Percentiles rank a stretch among this genome's conserved stretches.
phyloP scores from a whole-genome alignment of 352 stramenopile genomes.

The Phytopythium ostracodes region DNA sequence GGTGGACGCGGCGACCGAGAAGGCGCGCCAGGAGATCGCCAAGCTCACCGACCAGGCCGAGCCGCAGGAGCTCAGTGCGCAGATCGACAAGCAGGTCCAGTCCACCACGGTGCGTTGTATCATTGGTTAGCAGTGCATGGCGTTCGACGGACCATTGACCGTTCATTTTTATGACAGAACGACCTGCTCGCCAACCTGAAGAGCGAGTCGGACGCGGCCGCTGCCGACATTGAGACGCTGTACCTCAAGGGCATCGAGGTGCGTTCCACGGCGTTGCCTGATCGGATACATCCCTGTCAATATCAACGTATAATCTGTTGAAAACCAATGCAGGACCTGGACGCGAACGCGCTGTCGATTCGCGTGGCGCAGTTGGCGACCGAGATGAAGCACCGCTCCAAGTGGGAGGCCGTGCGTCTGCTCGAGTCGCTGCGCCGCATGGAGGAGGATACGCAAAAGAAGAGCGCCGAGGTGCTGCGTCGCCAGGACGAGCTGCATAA shows the following conservation, averaged over 20 bases:
- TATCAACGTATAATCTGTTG: not conserved
- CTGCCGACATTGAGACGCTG: conserved; percentile 67
- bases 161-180: conserved; percentile 26
- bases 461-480: conserved; percentile 56
- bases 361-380: conserved; percentile 74
- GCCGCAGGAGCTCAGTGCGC: conserved; percentile 31
- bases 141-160: not conserved
- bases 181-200: conserved; percentile 59
- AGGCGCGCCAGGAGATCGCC: conserved; percentile 56
- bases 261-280: conserved; percentile 8
- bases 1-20: conserved; percentile 52
- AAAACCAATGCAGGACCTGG: conserved; percentile 53
- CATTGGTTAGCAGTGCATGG: not conserved
- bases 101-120: conserved; percentile 44
- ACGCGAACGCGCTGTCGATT: conserved; percentile 64
- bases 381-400: conserved; percentile 86
- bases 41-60: conserved; percentile 49
- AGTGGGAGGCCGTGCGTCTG: conserved; percentile 78
- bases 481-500: conserved; percentile 70
- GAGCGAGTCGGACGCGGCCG: conserved; percentile 47
- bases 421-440: conserved; percentile 71
- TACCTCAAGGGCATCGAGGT: conserved; percentile 71
- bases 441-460: conserved; percentile 75
- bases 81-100: conserved; percentile 66
- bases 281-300: not conserved